These are phyloP conservation scores for Aspergillus sclerotiicarbonarius DNA, from an alignment of 495 filamentous ascomycete species.

Conservation along the genomic window DNA sequence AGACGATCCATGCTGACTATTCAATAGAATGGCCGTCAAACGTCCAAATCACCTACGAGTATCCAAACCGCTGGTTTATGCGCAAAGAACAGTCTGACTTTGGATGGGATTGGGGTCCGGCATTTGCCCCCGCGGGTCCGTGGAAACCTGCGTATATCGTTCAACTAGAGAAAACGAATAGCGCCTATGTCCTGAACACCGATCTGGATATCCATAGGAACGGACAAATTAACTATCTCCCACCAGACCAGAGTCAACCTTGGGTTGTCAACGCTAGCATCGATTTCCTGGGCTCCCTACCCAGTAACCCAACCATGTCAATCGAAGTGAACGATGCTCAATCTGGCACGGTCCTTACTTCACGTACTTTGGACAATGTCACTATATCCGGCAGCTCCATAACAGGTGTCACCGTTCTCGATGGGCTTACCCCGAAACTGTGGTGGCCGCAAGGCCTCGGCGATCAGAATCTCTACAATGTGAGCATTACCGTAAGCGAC, in stretches of 20 bases:
- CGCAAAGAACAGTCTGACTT: slow-evolving; percentile 71
- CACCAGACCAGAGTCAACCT: slow-evolving; percentile 57
- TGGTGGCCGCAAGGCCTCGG: slow-evolving; percentile 67
- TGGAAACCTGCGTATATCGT: slow-evolving; percentile 63
- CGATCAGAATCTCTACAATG: slow-evolving; percentile 57
- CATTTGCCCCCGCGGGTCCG: slow-evolving; percentile 63
- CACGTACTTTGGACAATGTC: slow-evolving; percentile 42
- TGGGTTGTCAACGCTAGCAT: slow-evolving; percentile 72
- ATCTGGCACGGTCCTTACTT: slow-evolving; percentile 46
- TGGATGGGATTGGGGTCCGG: slow-evolving; percentile 72
- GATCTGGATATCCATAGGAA: slow-evolving; percentile 59
- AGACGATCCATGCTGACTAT: slow-evolving; percentile 6
- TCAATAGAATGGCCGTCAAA: slow-evolving; percentile 43
- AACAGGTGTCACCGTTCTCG: slow-evolving; percentile 48
- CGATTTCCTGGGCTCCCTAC: slow-evolving; percentile 57
- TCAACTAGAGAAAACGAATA: slow-evolving; percentile 45
- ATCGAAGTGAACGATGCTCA: slow-evolving; percentile 53
- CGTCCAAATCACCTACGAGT: slow-evolving; percentile 44
- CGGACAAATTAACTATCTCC: slow-evolving; percentile 59
- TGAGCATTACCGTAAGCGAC: slow-evolving; percentile 49
- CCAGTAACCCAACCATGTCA: slow-evolving; percentile 43
- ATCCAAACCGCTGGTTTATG: slow-evolving; percentile 59
- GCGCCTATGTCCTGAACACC: slow-evolving; percentile 56
- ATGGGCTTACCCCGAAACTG: slow-evolving; percentile 47
- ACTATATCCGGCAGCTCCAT: slow-evolving; percentile 46